Percentiles rank a stretch among this genome's conserved stretches.
phyloP scores from a whole-genome alignment of 1,284 basidiomycete genomes.

The Ceratobasidium papillatum region DNA sequence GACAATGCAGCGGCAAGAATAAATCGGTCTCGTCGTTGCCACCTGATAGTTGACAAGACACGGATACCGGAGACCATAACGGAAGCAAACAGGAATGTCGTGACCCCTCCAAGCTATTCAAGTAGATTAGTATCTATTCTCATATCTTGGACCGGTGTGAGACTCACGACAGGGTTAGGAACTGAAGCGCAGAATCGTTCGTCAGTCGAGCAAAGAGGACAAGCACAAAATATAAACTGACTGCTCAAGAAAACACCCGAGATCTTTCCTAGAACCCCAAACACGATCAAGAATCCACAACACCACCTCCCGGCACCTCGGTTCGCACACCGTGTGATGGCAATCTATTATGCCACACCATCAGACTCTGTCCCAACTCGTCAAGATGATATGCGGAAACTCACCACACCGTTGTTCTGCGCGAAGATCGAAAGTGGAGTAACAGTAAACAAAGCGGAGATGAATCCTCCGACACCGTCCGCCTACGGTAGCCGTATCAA shows the following conservation, averaged over 20 bases:
- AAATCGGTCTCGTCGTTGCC: slow-evolving; percentile 79
- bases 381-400: slow-evolving; percentile 1
- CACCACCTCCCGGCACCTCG: slow-evolving; percentile 76
- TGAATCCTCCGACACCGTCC: slow-evolving; percentile 76
- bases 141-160: background rate
- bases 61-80: slow-evolving; percentile 75
- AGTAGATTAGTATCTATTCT: background rate
- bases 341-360: slow-evolving; percentile 55
- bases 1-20: slow-evolving; percentile 70
- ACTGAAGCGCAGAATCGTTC: slow-evolving; percentile 54
- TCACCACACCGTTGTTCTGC: slow-evolving; percentile 64
- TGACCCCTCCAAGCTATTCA: slow-evolving; percentile 73
- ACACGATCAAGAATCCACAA: slow-evolving; percentile 74
- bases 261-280: slow-evolving; percentile 80
- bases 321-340: slow-evolving; percentile 80
- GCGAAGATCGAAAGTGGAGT: slow-evolving; percentile 83
- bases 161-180: slow-evolving; percentile 68
- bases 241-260: slow-evolving; percentile 80
- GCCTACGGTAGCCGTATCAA: slow-evolving; percentile 54
- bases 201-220: no score
- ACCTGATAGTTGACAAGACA: slow-evolving; percentile 71
- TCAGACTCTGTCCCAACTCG: background rate
- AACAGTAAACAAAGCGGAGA: slow-evolving; percentile 82
- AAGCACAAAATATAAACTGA: slow-evolving; percentile 51
- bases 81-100: slow-evolving; percentile 73